phyloP scores from a whole-genome alignment of 2,329 filamentous ascomycete species.

The Trichoderma pleuroti region DNA sequence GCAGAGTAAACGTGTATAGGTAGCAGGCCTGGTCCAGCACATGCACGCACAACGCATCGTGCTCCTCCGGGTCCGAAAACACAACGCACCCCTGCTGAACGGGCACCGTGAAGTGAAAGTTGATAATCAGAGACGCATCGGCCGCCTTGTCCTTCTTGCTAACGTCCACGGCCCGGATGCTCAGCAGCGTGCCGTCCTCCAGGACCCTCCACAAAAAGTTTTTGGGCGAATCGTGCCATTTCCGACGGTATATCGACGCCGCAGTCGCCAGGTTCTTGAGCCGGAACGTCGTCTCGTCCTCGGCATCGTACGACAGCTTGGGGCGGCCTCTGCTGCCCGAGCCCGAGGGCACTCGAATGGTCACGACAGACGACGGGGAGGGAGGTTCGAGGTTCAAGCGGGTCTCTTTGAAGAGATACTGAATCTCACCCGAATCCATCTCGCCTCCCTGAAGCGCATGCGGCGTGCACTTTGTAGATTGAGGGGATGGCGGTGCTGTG shows the following conservation, averaged over 20 bases:
- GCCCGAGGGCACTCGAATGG: conserved; percentile 62
- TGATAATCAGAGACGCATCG: conserved; percentile 72
- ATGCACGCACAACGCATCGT: conserved; percentile 74
- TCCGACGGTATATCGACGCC: conserved; percentile 80
- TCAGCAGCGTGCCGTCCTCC: conserved; percentile 73
- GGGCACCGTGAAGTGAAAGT: conserved; percentile 70
- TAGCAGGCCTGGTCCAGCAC: conserved; percentile 75
- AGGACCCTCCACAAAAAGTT: conserved; percentile 90
- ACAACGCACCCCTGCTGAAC: conserved; percentile 77
- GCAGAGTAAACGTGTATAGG: conserved; percentile 79
- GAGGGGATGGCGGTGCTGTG: conserved; percentile 20
- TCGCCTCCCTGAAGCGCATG: conserved; percentile 55
- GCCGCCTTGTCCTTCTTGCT: conserved; percentile 61
- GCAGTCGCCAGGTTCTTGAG: conserved; percentile 70
- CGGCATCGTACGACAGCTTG: conserved; percentile 40
- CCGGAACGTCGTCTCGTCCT: conserved; percentile 73
- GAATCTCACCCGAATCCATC: conserved; percentile 62
- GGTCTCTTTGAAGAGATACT: conserved; percentile 80
- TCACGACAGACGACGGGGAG: conserved; percentile 64
- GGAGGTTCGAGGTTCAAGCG: conserved; percentile 76
- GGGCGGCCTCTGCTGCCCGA: conserved; percentile 43
- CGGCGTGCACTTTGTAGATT: conserved; percentile 18
- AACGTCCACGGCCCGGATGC: conserved; percentile 79
- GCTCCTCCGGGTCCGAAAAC: conserved; percentile 74
- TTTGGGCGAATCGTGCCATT: conserved; percentile 70